Base-by-base conservation (phyloP, 2,329 filamentous ascomycete genomes). In the Xylariaceae sp. region DNA sequence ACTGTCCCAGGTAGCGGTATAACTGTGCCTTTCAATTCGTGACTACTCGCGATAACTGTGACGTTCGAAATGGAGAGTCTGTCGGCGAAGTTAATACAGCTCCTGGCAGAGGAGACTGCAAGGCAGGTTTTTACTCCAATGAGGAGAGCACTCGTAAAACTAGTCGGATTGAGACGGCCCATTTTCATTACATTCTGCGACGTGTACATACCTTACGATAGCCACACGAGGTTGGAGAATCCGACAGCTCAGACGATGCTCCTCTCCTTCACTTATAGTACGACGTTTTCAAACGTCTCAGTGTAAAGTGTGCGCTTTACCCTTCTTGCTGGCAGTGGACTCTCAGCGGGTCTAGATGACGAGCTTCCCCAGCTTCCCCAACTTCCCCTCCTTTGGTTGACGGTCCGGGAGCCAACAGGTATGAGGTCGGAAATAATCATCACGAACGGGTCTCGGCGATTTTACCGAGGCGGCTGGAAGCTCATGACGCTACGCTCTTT, bases 1-100 rank as follows among this genome's bases (percentile, higher is more conserved):
- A 51, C 52, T 6, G 49, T 53, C 15, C 44, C 47, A 11, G 52
- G 52, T 10, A 57, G 49, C 6, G 42, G 17, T 14, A 53, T 39
- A 19, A 7, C 39, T 1, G 47, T 47, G 2, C 52, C 49, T 41
- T 53, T 49, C 12, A 32, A 27, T 4, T 47, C 27, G 22, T 55
- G 45, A 3, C 47, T 27, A 14, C 33, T 15, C 1, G 47, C 22
- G 33, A 53, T n/a, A 6, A 55, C 19, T 6, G 43, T 49, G 12
- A 35, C 32, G 18, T 57, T 51, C 1, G 47, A 12, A 14, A 38
- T 38, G 5, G 35, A 38, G 35, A 38, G 35, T 38, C 15, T 17
- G 12, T 38, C 15, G 10, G 12, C 15, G 15, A 38, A 38, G 3
- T 12, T 38, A 11, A 5, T 17, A 17, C 35, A 38, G 11, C 12